Evolutionary conservation across 441 rosid species (phyloP), one percentile per base, ranked within the genome.

Genomic region (Lagerstroemia fauriei): DNA sequence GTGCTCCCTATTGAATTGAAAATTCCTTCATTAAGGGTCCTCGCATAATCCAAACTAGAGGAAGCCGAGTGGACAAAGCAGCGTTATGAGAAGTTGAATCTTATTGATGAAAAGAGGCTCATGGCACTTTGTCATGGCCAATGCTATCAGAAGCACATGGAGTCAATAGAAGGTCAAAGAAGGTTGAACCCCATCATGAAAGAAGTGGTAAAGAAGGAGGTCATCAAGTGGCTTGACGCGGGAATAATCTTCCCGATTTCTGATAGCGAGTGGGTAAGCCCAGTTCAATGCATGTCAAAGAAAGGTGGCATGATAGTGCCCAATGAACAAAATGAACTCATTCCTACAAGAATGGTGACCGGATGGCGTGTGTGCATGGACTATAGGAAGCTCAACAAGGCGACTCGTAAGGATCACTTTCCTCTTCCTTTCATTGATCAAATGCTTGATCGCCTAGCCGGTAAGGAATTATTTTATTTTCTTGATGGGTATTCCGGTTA

Each of bases 341-440:
- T 74, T 2, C 53, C 53, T 1, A 74, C 53, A 25, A 1, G 53
- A 4, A 74, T 59, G 6, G 29, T 74, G 5, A 74, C 59, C 20
- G 77, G n/a, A 13, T 74, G 53, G 77, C 10, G 59, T 22, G 77
- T 74, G 1, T 74, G 77, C 9, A 74, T 74, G 50, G 77, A 74
- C 47, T 74, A 47, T 16, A 32, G 77, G 7, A 74, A 27, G 53
- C 57, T 74, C 3, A 74, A 74, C 53, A 48, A 74, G 44, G 77
- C 59, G 9, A 74, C 77, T 34, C 4, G 53, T 22, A 74, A 74
- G 59, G 77, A 74, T 46, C 77, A 74, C 27, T 74, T 74, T 27
- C 53, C 77, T 16, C 53, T 74, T 18, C 57, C 77, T 3, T 74
- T 74, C 31, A 74, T 74, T 27, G 27, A 74, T 38, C 44, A 6